phyloP scores from a whole-genome alignment of 192 early-diverging fungal genomes.

The Coemansia sp. region DNA sequence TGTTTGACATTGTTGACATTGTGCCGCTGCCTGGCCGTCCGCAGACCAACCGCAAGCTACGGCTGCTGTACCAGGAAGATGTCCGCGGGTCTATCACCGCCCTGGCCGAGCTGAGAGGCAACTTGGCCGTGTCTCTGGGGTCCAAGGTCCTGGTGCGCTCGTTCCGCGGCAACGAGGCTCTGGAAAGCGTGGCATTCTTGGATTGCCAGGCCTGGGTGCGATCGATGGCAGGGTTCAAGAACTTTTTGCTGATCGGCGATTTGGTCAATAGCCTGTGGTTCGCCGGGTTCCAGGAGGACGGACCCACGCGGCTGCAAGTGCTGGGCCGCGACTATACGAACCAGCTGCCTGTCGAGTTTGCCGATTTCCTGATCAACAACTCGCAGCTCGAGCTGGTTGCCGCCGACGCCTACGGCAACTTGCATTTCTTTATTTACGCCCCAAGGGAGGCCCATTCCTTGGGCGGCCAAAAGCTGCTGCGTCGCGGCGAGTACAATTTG shows the following conservation, averaged over 20 bases:
- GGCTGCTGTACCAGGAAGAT: constrained; percentile 76
- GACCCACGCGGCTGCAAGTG: constrained; percentile 81
- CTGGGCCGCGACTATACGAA: constrained; percentile 87
- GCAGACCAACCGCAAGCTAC: constrained; percentile 90
- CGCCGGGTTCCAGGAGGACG: constrained; percentile 87
- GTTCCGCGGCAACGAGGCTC: constrained; percentile 75
- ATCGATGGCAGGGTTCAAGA: constrained; percentile 76
- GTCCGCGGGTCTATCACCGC: constrained; percentile 85
- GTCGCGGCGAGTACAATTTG: constrained; percentile 84
- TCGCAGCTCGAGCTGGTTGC: constrained; percentile 72
- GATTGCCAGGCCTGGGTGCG: constrained; percentile 91
- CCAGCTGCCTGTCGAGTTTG: constrained; percentile 63
- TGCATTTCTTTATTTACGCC: constrained; percentile 80
- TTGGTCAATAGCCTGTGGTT: constrained; percentile 85
- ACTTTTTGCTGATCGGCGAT: constrained; percentile 85
- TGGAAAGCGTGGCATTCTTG: constrained; percentile 91
- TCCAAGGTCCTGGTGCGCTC: constrained; percentile 83
- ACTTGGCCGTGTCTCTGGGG: constrained; percentile 82
- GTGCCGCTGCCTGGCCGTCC: constrained; percentile 93
- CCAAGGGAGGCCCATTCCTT: constrained; percentile 88
- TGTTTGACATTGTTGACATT: constrained; percentile 95
- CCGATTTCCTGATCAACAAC: constrained; percentile 79
- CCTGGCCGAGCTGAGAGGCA: constrained; percentile 80
- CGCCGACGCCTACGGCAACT: constrained; percentile 67
- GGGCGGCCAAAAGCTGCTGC: constrained; percentile 82